phyloP scores from a whole-genome alignment of 2,329 filamentous ascomycete genomes.

The Claviceps capensis region DNA sequence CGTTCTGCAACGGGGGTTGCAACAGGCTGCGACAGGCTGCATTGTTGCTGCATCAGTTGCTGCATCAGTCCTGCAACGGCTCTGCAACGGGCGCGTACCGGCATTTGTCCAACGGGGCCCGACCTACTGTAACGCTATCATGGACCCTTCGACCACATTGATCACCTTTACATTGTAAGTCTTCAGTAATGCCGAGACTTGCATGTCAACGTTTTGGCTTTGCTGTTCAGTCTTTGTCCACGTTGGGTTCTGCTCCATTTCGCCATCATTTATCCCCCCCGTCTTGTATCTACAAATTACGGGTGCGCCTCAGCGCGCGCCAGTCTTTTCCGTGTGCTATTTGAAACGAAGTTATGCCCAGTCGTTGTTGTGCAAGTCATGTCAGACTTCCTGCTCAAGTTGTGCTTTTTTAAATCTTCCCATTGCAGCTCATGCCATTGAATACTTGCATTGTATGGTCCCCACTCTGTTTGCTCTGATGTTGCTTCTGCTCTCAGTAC shows the following conservation, averaged over 20 bases:
- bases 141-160: slow-evolving; percentile 51
- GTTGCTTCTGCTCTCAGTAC: not conserved
- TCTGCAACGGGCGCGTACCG: not conserved
- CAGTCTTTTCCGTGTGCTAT: not conserved
- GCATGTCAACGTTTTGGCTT: not conserved
- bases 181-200: not conserved
- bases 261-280: not conserved
- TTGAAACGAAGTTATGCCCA: no score
- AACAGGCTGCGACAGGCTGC: no score
- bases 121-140: slow-evolving; percentile 12
- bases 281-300: not conserved
- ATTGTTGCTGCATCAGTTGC: no score
- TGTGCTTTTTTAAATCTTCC: no score
- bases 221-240: no score
- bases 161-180: slow-evolving; percentile 56
- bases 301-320: not conserved
- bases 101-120: not conserved
- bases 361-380: no score
- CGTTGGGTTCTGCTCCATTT: not conserved
- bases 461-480: not conserved
- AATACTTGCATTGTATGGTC: not conserved
- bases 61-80: no score
- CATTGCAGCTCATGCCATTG: not conserved
- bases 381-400: no score
- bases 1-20: not conserved